These are phyloP conservation scores for Starmerella riodocensis DNA, from an alignment of 805 yeast genomes.

Conservation along the genomic window DNA sequence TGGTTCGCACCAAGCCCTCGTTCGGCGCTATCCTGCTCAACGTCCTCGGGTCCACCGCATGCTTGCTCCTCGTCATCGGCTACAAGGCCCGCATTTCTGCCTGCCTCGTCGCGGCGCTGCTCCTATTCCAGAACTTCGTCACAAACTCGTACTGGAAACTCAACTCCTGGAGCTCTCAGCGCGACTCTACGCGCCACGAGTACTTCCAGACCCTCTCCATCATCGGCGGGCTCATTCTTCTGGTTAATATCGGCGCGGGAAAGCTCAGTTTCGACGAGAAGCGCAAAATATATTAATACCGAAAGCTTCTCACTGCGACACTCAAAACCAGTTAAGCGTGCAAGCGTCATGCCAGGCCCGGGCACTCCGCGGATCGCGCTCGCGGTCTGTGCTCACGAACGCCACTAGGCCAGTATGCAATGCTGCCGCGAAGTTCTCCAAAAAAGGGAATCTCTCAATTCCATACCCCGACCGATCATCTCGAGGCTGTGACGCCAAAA, in stretches of 20 bases:
- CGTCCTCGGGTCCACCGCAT: constrained; percentile 53
- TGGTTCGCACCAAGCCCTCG: constrained; percentile 57
- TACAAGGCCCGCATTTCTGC: constrained; percentile 88
- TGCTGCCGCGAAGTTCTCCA: too few relatives aligned
- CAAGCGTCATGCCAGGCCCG: too few relatives aligned
- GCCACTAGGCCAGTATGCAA: too few relatives aligned
- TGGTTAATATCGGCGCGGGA: constrained; percentile 95
- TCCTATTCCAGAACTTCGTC: constrained; percentile 61
- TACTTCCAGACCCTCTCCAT: constrained; percentile 88
- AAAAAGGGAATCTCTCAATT: too few relatives aligned
- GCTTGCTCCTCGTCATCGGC: constrained; percentile 75
- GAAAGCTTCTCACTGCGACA: background rate
- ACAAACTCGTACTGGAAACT: constrained; percentile 84
- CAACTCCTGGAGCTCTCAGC: constrained; percentile 53
- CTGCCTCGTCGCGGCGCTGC: constrained; percentile 45
- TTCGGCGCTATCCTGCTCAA: constrained; percentile 50
- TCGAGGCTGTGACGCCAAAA: too few relatives aligned
- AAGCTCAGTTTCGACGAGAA: constrained; percentile 86
- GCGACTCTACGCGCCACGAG: constrained; percentile 85
- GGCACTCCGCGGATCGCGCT: too few relatives aligned
- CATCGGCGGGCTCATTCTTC: constrained; percentile 82
- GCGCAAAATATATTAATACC: constrained; percentile 64
- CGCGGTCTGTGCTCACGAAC: too few relatives aligned
- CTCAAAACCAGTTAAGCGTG: too few relatives aligned
- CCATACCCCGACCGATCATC: too few relatives aligned